phyloP scores from a whole-genome alignment of 352 stramenopile genomes.

The Pythium guiyangense region DNA sequence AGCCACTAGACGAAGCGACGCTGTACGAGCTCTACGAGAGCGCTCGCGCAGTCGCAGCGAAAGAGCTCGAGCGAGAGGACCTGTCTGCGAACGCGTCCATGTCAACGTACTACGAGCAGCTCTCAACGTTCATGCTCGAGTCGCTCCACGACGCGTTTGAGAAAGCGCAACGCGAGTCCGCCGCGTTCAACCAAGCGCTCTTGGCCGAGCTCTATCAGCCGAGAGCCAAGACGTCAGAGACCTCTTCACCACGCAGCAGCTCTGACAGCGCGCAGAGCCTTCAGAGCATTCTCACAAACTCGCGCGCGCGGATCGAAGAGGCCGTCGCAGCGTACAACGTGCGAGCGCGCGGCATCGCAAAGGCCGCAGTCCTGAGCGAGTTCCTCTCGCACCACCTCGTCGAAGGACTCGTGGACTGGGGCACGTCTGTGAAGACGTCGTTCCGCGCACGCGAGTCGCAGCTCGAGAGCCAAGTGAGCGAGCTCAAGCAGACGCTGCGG shows the following conservation, averaged over 20 bases:
- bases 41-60: slow-evolving; percentile 23
- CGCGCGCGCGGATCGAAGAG: slow-evolving; percentile 26
- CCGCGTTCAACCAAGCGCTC: slow-evolving; percentile 38
- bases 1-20: slow-evolving; percentile 35
- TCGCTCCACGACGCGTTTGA: slow-evolving; percentile 23
- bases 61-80: slow-evolving; percentile 36
- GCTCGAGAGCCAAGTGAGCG: slow-evolving; percentile 30
- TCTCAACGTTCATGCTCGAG: slow-evolving; percentile 47
- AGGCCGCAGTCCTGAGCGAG: slow-evolving; percentile 26
- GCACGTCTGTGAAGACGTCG: slow-evolving; percentile 32
- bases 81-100: slow-evolving; percentile 32
- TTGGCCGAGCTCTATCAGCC: slow-evolving; percentile 36
- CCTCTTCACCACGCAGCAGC: slow-evolving; percentile 3
- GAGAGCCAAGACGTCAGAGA: slow-evolving; percentile 6
- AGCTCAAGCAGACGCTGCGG: slow-evolving; percentile 38
- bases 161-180: slow-evolving; percentile 32
- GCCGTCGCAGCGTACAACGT: slow-evolving; percentile 44
- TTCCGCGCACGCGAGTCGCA: slow-evolving; percentile 44
- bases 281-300: slow-evolving; percentile 30
- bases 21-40: slow-evolving; percentile 28
- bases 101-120: slow-evolving; percentile 32
- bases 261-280: slow-evolving; percentile 34
- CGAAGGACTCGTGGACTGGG: slow-evolving; percentile 55
- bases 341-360: slow-evolving; percentile 23
- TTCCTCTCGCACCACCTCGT: slow-evolving; percentile 53